Evolutionary conservation across 2,329 filamentous ascomycete genomes (phyloP), one percentile per base, ranked within the genome.

Genomic region (Penicillium freii): DNA sequence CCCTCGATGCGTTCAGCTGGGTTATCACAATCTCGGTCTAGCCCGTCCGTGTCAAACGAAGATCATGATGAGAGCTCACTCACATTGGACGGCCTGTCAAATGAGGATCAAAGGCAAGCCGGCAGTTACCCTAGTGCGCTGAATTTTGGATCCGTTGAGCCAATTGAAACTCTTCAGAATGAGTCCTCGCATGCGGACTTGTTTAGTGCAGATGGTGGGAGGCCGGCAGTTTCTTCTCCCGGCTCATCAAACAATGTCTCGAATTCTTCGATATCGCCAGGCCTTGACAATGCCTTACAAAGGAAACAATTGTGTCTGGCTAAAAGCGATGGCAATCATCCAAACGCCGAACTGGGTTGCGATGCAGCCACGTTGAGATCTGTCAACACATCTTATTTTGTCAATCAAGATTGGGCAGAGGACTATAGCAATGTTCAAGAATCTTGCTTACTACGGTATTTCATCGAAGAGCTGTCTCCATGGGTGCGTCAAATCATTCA

Each of bases 401-500:
- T 21, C 4, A n/a, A n/a, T 39, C 13, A 9, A 33, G 27, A 17
- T 19, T 11, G n/a, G 25, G 2, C 31, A 21, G 31, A 46, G 13
- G 10, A n/a, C 11, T 17, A 45, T 23, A 49, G 23, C 31, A n/a
- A 51, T 4, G 9, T 62, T 3, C 62, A 65, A 43, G 64, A 67
- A 40, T 50, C 65, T 19, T 66, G 65, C 15, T 47, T 66, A 4
- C 42, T 66, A 19, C 58, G 64, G 4, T 66, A 63, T 34, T 68
- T 66, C 8, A 68, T 67, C 23, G 66, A 68, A 21, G 66, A 69
- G n/a, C 40, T 68, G 17, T 68, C 63, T 10, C 65, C 65, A 13
- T 67, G 62, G 65, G 64, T 69, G 60, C 21, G 61, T 43, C 5
- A 31, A 39, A 36, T 13, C 31, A 15, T 19, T 29, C 13, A 31